These are phyloP conservation scores for Aspergillus puulaauensis DNA, from an alignment of 2,329 filamentous ascomycete species.

Conservation along the genomic window DNA sequence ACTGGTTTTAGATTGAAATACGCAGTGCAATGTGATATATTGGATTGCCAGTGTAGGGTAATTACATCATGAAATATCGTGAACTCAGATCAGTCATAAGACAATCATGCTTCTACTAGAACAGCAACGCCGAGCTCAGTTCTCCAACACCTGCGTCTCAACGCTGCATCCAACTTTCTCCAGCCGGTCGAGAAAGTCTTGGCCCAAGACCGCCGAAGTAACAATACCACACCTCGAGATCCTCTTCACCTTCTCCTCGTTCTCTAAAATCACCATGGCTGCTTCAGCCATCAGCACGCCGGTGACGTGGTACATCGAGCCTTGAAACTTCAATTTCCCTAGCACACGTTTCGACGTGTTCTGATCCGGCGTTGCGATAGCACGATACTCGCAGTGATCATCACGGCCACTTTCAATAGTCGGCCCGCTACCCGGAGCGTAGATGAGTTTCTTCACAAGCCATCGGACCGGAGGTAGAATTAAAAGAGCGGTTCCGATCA, in stretches of 20 bases:
- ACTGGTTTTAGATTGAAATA: not conserved
- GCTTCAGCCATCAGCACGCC: conserved; percentile 46
- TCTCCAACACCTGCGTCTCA: conserved; percentile 38
- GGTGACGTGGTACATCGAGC: conserved; percentile 45
- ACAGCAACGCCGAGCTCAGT: conserved; percentile 20
- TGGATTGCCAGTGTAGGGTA: not conserved
- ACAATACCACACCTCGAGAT: conserved; percentile 48
- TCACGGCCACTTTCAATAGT: conserved; percentile 41
- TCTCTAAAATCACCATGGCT: conserved; percentile 44
- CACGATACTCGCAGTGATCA: conserved; percentile 44
- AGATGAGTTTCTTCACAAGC: conserved; percentile 48
- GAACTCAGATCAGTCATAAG: not conserved
- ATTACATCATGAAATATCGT: not conserved
- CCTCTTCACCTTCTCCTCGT: conserved; percentile 43
- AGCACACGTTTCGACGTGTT: conserved; percentile 40
- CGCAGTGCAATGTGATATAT: not conserved
- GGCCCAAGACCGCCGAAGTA: conserved; percentile 49
- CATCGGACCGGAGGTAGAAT: conserved; percentile 54
- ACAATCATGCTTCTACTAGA: not conserved
- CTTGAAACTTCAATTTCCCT: conserved; percentile 42
- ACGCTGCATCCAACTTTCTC: conserved; percentile 44
- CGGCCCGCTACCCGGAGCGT: conserved; percentile 53
- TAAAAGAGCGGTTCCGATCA: conserved; percentile 48
- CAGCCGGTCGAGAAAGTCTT: conserved; percentile 47
- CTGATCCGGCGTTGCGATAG: conserved; percentile 46